Conservation (phyloP, 345 rosid genomes). For the Lumnitzera littorea region DNA sequence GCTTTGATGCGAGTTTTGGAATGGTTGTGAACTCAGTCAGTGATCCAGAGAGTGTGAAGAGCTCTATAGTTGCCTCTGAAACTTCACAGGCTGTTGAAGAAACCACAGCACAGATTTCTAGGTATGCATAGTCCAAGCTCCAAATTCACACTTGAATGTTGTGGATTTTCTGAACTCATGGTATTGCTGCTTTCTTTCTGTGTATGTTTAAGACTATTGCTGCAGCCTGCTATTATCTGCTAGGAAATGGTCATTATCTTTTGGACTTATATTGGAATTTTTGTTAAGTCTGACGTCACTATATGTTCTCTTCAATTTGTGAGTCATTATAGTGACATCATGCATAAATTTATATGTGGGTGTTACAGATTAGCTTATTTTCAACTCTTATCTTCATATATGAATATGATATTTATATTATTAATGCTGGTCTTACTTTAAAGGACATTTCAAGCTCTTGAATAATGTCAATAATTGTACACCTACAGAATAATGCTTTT, state of each 20-base stretch:
- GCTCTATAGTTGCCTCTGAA: slow-evolving; percentile 55
- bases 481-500: neutral
- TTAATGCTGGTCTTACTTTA: no score
- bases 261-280: no score
- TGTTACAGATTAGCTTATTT: neutral
- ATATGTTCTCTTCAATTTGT: no score
- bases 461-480: neutral
- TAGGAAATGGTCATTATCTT: no score
- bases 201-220: neutral
- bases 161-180: neutral
- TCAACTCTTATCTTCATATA: neutral
- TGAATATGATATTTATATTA: no score
- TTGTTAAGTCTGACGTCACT: no score
- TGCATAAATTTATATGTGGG: no score
- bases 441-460: neutral
- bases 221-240: no score
- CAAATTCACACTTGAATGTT: slow-evolving; percentile 1
- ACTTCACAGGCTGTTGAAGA: slow-evolving; percentile 53
- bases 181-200: neutral
- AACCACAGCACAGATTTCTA: slow-evolving; percentile 36
- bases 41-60: slow-evolving; percentile 55
- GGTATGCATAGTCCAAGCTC: slow-evolving; percentile 31
- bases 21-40: slow-evolving; percentile 26
- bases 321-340: no score
- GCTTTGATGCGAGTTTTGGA: slow-evolving; percentile 80